Base-by-base conservation (phyloP, 257 asterid species). In the Solanum pennellii region DNA sequence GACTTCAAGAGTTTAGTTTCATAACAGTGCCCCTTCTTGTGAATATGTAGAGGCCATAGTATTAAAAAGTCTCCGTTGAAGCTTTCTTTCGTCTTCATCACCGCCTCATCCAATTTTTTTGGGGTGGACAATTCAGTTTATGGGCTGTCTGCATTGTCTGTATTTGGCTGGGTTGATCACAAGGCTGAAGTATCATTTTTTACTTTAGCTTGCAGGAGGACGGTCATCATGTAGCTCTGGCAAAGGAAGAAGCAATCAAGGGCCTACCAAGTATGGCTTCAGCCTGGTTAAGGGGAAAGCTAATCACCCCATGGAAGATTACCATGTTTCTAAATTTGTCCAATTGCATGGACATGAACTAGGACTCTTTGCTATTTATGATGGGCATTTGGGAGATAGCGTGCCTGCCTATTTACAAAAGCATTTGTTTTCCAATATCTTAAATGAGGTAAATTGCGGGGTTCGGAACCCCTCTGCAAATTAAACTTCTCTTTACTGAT, bases 241-340 rank as follows among this genome's bases (percentile, higher is more conserved):
- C 59, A 95, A 95, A 90, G 98, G 99, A 91, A 94, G 96, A 89
- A 94, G 96, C 93, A 86, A 86, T 21, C 90, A 87, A 27, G 94
- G 98, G 66, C 88, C 88, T 73, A 90, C 69, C 44, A 97, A 95
- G 90, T 97, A 90, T 75, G 99, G 99, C 74, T 95, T 92, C 92
- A 92, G 95, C 85, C 92, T 97, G 65, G 90, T 92, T 47, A 97
- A 97, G 90, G 99, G 98, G 84, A 95, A 92, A 87, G 99, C 98
- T 27, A 95, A 86, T 90, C 99, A 96, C 90, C 99, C 99, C 7
- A 96, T 96, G 99, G 99, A 96, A 92, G 99, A 96, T 91, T 96
- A 88, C 92, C 96, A 96, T 90, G 99, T 96, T 72, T 97, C 99
- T 59, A 96, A 95, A 86, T 96, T 95, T 85, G 95, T 92, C 41